A percentile compares a stretch with the other conserved stretches of the same genome.
These are phyloP conservation scores for Rhododendron ferrugineum DNA, from an alignment of 148 eudicot genomes.

Conservation along the genomic window DNA sequence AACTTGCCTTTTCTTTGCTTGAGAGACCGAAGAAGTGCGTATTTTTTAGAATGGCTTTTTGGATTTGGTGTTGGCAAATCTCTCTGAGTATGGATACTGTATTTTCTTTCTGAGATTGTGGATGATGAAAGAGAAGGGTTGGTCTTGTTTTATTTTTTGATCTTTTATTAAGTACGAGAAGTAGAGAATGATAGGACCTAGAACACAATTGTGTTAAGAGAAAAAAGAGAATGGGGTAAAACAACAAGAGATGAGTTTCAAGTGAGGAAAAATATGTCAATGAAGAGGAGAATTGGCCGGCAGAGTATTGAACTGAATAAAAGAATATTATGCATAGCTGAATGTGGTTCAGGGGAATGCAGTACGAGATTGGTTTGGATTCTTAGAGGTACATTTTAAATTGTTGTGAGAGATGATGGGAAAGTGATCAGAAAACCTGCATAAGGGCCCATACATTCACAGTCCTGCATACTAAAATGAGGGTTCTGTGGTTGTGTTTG, in stretches of 20 bases:
- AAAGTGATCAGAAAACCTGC: background rate
- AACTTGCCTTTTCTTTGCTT: background rate
- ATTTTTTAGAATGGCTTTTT: background rate
- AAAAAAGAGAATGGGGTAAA: background rate
- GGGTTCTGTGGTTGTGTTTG: background rate
- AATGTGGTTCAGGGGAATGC: background rate
- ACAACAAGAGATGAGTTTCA: background rate
- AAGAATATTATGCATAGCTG: background rate
- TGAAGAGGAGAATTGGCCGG: background rate
- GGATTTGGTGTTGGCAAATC: background rate
- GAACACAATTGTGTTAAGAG: background rate
- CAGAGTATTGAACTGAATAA: background rate
- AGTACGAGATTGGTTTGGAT: background rate
- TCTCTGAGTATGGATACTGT: background rate
- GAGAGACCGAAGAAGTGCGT: background rate
- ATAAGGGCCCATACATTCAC: background rate
- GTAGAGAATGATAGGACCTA: background rate
- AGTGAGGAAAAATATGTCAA: background rate
- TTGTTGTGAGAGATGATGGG: background rate
- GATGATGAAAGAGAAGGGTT: background rate
- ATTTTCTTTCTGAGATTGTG: background rate
- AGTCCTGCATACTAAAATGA: background rate
- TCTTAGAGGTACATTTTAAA: background rate
- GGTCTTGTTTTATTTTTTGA: background rate
- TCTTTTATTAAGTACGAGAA: background rate